phyloP scores from a whole-genome alignment of 352 stramenopile genomes.

The Phytophthora cryptogea region DNA sequence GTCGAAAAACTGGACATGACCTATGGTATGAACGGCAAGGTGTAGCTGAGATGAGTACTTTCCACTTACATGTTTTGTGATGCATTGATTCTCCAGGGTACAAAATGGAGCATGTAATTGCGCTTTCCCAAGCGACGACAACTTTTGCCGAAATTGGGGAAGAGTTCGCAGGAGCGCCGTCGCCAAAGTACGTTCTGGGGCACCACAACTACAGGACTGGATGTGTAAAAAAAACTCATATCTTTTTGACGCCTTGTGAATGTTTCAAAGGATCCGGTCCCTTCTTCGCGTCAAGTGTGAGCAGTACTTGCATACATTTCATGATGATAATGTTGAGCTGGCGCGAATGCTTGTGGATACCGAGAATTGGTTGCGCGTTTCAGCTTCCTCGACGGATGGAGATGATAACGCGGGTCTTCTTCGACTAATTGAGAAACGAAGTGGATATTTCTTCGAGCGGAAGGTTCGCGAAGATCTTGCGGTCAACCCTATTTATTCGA shows the following conservation, averaged over 20 bases:
- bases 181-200: constrained; percentile 53
- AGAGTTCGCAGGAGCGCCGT: constrained; percentile 79
- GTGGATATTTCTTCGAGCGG: constrained; percentile 66
- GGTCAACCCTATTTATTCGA: constrained; percentile 66
- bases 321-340: constrained; percentile 85
- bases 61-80: constrained; percentile 12
- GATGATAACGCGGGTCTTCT: constrained; percentile 54
- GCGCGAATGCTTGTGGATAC: constrained; percentile 85
- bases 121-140: constrained; percentile 72
- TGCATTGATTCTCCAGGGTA: constrained; percentile 46
- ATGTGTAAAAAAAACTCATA: not conserved
- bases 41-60: not conserved
- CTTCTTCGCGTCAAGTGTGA: constrained; percentile 80
- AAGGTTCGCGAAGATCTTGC: constrained; percentile 49
- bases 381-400: constrained; percentile 49
- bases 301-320: constrained; percentile 78
- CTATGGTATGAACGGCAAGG: constrained; percentile 46
- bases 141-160: constrained; percentile 84
- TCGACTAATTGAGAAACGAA: constrained; percentile 77
- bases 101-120: constrained; percentile 90
- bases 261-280: constrained; percentile 51
- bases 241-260: not conserved
- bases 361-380: constrained; percentile 83
- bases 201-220: constrained; percentile 9
- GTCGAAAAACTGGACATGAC: constrained; percentile 74